phyloP scores from a whole-genome alignment of 2,329 filamentous ascomycete genomes.

The Alternaria postmessia region DNA sequence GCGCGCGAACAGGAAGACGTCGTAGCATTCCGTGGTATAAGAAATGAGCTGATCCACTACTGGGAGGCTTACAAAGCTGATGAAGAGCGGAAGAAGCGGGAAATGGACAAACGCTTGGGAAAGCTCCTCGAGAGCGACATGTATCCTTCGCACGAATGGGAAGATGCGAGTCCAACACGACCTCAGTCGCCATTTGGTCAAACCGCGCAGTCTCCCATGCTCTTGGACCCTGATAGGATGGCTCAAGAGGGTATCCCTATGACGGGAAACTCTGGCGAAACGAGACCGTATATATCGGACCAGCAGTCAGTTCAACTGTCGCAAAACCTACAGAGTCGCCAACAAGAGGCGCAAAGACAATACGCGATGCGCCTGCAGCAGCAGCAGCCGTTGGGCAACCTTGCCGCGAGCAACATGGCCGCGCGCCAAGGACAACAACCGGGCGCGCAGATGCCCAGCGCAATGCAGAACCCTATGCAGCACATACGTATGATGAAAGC shows the following conservation, averaged over 20 bases:
- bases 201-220: constrained; percentile 9
- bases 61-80: constrained; percentile 40
- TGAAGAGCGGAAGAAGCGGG: constrained; percentile 32
- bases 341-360: too few relatives aligned
- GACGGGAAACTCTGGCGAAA: constrained; percentile 9
- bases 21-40: constrained; percentile 34
- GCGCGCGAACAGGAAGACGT: constrained; percentile 46
- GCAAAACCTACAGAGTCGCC: too few relatives aligned
- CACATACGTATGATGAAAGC: too few relatives aligned
- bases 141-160: constrained; percentile 32
- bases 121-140: constrained; percentile 37
- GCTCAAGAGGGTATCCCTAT: constrained; percentile 24
- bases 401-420: too few relatives aligned
- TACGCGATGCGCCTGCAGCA: too few relatives aligned
- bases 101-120: constrained; percentile 29
- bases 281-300: background rate
- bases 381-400: too few relatives aligned
- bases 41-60: constrained; percentile 39
- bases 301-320: background rate
- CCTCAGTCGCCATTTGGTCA: background rate
- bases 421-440: too few relatives aligned
- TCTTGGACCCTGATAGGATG: constrained; percentile 19
- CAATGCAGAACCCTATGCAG: too few relatives aligned
- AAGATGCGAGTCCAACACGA: constrained; percentile 4
- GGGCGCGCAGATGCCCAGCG: too few relatives aligned